Conservation (phyloP, 140 eudicot species). For the Ambrosia hybrid region DNA sequence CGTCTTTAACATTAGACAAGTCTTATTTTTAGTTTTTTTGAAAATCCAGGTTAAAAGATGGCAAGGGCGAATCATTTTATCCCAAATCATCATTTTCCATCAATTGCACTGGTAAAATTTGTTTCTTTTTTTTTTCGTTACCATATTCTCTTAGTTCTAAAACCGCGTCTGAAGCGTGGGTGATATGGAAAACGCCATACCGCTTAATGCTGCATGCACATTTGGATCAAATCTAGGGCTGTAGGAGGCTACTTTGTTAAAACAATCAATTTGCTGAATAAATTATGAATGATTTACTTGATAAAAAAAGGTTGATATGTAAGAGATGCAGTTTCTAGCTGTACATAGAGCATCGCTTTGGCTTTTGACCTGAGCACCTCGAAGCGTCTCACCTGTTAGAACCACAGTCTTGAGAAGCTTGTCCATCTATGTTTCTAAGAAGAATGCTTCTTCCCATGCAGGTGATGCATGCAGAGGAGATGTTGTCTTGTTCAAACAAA, state of each 20-base stretch:
- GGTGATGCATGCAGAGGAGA: constrained; percentile 97
- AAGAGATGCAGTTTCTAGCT: too few relatives aligned
- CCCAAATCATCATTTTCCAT: constrained; percentile 71
- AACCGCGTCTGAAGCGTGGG: not conserved
- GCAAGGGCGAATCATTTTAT: constrained; percentile 55
- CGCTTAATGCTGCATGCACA: not conserved
- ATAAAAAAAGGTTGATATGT: not conserved
- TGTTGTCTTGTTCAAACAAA: constrained; percentile 71
- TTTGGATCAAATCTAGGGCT: too few relatives aligned
- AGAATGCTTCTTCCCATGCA: constrained; percentile 32
- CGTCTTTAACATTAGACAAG: not conserved
- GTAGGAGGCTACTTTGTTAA: too few relatives aligned
- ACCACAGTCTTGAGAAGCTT: not conserved
- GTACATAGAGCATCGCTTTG: too few relatives aligned
- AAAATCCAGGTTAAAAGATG: constrained; percentile 59
- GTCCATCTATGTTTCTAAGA: constrained; percentile 1
- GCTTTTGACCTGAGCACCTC: too few relatives aligned
- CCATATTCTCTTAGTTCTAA: not conserved
- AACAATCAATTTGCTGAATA: too few relatives aligned
- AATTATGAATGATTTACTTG: not conserved
- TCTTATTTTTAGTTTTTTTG: constrained; percentile 7
- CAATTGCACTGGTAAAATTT: constrained; percentile 63
- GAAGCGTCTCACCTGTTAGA: too few relatives aligned
- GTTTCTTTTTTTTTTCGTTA: not conserved
- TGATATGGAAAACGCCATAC: not conserved